Percentiles rank a stretch among this genome's conserved stretches.
phyloP scores from a whole-genome alignment of 495 filamentous ascomycete genomes.

The Apiosordaria backusii region DNA sequence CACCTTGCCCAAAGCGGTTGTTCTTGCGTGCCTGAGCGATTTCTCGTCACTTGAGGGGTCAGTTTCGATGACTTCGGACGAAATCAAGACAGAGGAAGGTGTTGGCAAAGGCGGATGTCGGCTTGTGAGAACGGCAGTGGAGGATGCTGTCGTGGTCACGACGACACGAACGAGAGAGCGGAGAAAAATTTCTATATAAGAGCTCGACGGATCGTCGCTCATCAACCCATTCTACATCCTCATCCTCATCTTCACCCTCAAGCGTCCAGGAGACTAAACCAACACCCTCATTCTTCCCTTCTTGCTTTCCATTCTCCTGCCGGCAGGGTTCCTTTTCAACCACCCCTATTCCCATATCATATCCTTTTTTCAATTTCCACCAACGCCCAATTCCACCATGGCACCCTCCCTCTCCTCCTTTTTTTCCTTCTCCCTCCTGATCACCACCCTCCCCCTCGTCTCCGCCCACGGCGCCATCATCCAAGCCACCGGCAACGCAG shows the following conservation, averaged over 20 bases:
- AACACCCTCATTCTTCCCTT: not conserved
- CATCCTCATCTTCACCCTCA: not conserved
- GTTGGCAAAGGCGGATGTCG: not conserved
- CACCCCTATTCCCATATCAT: not conserved
- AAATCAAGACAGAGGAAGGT: not conserved
- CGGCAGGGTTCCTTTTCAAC: constrained; percentile 7
- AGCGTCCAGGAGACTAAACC: constrained; percentile 15
- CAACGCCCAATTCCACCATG: constrained; percentile 25
- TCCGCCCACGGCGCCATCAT: constrained; percentile 51
- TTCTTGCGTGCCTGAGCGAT: not conserved
- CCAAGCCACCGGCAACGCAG: constrained; percentile 45
- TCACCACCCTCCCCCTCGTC: constrained; percentile 34
- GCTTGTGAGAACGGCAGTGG: not conserved
- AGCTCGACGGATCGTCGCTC: not conserved
- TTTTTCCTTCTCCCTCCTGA: constrained; percentile 32
- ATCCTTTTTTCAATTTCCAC: constrained; percentile 7
- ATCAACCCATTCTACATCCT: not conserved
- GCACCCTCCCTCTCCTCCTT: constrained; percentile 29
- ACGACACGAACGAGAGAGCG: not conserved
- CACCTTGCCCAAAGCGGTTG: not conserved
- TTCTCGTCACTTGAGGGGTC: constrained; percentile 1
- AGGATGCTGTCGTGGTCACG: not conserved
- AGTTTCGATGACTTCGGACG: constrained; percentile 10
- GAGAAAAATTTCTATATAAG: constrained; percentile 14
- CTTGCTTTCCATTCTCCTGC: constrained; percentile 7